Evolutionary conservation across 352 stramenopile genomes (phyloP).

Genomic region (Phytopythium aichiense): DNA sequence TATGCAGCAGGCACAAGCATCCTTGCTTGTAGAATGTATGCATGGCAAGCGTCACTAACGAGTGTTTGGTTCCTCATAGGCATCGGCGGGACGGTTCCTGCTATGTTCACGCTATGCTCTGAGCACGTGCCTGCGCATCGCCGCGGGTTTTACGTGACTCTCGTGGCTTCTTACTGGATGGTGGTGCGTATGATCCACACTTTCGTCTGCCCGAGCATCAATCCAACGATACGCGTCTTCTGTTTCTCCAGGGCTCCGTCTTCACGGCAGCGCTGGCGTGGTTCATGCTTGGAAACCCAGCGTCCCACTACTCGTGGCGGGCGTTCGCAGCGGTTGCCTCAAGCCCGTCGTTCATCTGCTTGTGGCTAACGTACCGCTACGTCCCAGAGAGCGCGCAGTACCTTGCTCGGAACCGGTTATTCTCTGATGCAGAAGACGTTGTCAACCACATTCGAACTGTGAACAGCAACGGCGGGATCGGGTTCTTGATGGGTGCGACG

Average conservation of each 20-base stretch:
- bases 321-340: slow-evolving; percentile 71
- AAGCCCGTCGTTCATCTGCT: slow-evolving; percentile 62
- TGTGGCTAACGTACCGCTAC: slow-evolving; percentile 59
- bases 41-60: neutral
- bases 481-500: slow-evolving; percentile 2
- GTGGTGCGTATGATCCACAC: slow-evolving; percentile 33
- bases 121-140: slow-evolving; percentile 78
- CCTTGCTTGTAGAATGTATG: neutral
- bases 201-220: neutral
- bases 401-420: slow-evolving; percentile 42
- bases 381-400: slow-evolving; percentile 84
- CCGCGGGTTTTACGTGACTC: slow-evolving; percentile 81
- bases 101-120: slow-evolving; percentile 83
- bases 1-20: slow-evolving; percentile 10
- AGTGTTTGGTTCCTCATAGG: slow-evolving; percentile 20
- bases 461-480: slow-evolving; percentile 18
- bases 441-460: slow-evolving; percentile 51
- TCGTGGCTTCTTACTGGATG: slow-evolving; percentile 91
- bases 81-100: slow-evolving; percentile 83
- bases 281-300: slow-evolving; percentile 64
- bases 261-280: slow-evolving; percentile 81
- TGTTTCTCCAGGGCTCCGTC: slow-evolving; percentile 49
- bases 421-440: slow-evolving; percentile 50
- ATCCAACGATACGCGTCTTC: neutral
- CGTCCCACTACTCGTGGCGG: slow-evolving; percentile 54